Base-by-base conservation (phyloP, 306 rosid species). In the Coriaria nepalensis region DNA sequence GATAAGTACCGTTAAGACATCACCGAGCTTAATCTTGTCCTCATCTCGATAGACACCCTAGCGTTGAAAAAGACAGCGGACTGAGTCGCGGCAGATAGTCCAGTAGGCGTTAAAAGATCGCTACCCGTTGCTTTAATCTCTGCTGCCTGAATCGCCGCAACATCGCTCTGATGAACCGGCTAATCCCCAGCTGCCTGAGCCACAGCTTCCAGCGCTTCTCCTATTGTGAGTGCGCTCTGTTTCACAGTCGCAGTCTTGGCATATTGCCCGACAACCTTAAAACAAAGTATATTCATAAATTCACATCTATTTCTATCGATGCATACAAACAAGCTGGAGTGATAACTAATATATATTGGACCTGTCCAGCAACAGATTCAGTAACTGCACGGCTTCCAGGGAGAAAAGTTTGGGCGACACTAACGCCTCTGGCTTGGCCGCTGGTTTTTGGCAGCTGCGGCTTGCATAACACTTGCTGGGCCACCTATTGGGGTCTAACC, bases 171-270 rank as follows among this genome's bases (percentile, higher is more conserved):
- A 5, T 75, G 85, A 51, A 83, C 72, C 6, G 73, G 61, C 67
- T 74, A 78, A 6, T 76, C 37, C 0, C 94, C 86, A 4, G 49
- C 60, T 0, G 74, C 71, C 33, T 58, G 51, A 0, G 77, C 75
- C 11, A 77, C 57, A 0, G 94, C 94, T 70, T 87, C 96, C 42
- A 80, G 58, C 6, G 94, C 96, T 46, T 83, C 82, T 2, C 94
- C 96, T 35, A 87, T 78, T 2, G 87, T 83, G 9, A 83, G 56
- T 2, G 67, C 57, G 33, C 46, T 62, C 51, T 61, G 57, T 39
- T 49, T 63, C 38, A 61, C 52, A 2, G 2, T 41, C 6, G 67
- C 63, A 2, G 93, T 61, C 47, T 78, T 53, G 33, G 15, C 61
- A 47, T 34, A 62, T 57, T 78, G 76, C 4, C 72, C 77, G 13